phyloP scores from a whole-genome alignment of 2,329 filamentous ascomycete genomes.

The Apiospora marii region DNA sequence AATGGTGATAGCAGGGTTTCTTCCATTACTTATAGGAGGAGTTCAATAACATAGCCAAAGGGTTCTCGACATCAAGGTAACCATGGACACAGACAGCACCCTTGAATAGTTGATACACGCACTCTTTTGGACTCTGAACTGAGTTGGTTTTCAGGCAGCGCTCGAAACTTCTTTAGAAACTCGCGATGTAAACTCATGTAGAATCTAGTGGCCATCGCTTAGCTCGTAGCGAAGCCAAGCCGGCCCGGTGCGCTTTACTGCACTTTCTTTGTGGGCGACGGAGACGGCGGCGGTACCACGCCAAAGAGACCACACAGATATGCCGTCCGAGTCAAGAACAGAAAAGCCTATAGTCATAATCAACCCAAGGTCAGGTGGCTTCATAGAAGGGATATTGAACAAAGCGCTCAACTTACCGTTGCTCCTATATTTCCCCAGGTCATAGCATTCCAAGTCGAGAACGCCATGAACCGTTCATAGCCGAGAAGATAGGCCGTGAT shows the following conservation, averaged over 20 bases:
- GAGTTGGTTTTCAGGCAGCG: not conserved
- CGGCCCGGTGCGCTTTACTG: not conserved
- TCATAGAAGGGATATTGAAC: not conserved
- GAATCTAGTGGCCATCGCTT: not conserved
- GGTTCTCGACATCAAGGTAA: not conserved
- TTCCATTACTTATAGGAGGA: not conserved
- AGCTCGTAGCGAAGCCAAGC: not conserved
- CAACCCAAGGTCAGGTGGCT: not conserved
- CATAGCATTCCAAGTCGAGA: slow-evolving; percentile 71
- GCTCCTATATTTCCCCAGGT: slow-evolving; percentile 77
- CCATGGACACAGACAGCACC: not conserved
- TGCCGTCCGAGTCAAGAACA: slow-evolving; percentile 63
- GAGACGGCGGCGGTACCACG: slow-evolving; percentile 41
- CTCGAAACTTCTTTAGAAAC: not conserved
- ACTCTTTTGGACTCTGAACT: not conserved
- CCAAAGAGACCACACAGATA: slow-evolving; percentile 70
- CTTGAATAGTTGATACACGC: not conserved
- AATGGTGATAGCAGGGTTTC: not conserved
- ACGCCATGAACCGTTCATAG: slow-evolving; percentile 58
- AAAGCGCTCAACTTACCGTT: slow-evolving; percentile 57
- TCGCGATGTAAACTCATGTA: not conserved
- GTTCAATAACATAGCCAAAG: not conserved
- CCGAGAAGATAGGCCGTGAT: slow-evolving; percentile 68
- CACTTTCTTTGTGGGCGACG: slow-evolving; percentile 1
- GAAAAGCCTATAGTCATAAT: slow-evolving; percentile 50